Percentiles rank a stretch among this genome's conserved stretches.
phyloP scores from a whole-genome alignment of 345 rosid genomes.

The Lepidium didymum region DNA sequence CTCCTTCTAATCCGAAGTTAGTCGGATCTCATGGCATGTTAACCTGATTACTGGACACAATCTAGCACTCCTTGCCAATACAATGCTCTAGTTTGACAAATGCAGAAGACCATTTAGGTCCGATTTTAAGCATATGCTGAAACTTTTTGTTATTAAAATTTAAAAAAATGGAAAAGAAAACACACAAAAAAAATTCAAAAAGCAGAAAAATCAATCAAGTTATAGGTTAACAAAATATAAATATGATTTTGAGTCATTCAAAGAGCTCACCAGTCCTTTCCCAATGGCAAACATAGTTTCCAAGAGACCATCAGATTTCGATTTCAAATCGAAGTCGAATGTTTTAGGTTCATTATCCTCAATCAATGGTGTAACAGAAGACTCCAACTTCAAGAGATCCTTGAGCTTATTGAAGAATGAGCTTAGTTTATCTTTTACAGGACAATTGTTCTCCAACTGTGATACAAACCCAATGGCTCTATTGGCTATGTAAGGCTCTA shows the following conservation, averaged over 20 bases:
- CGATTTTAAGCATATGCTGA: too few species aligned
- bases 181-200: background rate
- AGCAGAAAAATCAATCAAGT: background rate
- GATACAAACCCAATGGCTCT: constrained; percentile 20
- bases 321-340: constrained; percentile 6
- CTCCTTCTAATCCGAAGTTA: too few species aligned
- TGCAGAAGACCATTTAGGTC: too few species aligned
- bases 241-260: background rate
- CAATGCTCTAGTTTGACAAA: too few species aligned
- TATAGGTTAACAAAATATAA: too few species aligned
- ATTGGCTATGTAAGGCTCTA: constrained; percentile 16
- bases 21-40: too few species aligned
- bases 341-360: constrained; percentile 2
- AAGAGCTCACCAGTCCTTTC: constrained; percentile 23
- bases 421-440: constrained; percentile 5
- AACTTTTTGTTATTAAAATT: too few species aligned
- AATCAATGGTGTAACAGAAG: constrained; percentile 8
- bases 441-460: constrained; percentile 16
- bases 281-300: constrained; percentile 3
- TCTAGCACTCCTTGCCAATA: too few species aligned
- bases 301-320: constrained; percentile 14
- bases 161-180: background rate
- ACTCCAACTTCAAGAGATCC: constrained; percentile 22
- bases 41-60: too few species aligned
- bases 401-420: constrained; percentile 20